A percentile compares a stretch with the other conserved stretches of the same genome.
Evolutionary conservation across 2,329 filamentous ascomycete species (phyloP).

Genomic region (Hymenoscyphus repandus): DNA sequence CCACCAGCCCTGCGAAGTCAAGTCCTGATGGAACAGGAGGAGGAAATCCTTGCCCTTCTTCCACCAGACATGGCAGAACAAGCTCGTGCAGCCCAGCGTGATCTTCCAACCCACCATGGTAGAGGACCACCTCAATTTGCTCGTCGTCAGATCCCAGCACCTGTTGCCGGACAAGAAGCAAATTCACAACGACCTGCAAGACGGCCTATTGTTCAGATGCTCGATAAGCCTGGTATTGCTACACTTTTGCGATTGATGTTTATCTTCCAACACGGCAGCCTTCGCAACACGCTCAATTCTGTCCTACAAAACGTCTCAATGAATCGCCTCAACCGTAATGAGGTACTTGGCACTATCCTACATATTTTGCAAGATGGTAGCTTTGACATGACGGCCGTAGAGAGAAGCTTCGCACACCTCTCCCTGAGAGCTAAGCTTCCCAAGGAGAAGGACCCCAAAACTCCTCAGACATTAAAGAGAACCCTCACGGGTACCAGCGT

Average conservation of each 20-base stretch:
- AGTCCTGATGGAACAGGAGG: slow-evolving; percentile 86
- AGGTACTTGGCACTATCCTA: slow-evolving; percentile 87
- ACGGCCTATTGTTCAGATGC: slow-evolving; percentile 86
- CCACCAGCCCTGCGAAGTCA: slow-evolving; percentile 79
- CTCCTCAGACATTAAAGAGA: slow-evolving; percentile 74
- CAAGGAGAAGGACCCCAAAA: slow-evolving; percentile 60
- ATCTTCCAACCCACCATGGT: slow-evolving; percentile 27
- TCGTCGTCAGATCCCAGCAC: slow-evolving; percentile 44
- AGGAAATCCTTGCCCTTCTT: slow-evolving; percentile 77
- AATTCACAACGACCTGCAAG: slow-evolving; percentile 56
- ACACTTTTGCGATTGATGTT: slow-evolving; percentile 99
- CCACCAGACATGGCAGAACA: slow-evolving; percentile 83
- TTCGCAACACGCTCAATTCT: slow-evolving; percentile 76
- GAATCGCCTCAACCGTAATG: slow-evolving; percentile 91
- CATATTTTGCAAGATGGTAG: slow-evolving; percentile 95
- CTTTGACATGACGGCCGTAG: slow-evolving; percentile 85
- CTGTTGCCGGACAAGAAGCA: slow-evolving; percentile 30
- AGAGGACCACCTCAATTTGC: slow-evolving; percentile 31
- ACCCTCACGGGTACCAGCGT: slow-evolving; percentile 55
- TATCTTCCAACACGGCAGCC: slow-evolving; percentile 83
- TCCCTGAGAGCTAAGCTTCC: slow-evolving; percentile 85
- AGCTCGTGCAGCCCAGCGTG: slow-evolving; percentile 63
- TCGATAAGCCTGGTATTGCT: slow-evolving; percentile 91
- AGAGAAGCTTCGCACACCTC: slow-evolving; percentile 90
- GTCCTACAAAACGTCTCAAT: slow-evolving; percentile 90